Conservation (phyloP, 148 eudicot species). For the Rhododendron simsii region DNA sequence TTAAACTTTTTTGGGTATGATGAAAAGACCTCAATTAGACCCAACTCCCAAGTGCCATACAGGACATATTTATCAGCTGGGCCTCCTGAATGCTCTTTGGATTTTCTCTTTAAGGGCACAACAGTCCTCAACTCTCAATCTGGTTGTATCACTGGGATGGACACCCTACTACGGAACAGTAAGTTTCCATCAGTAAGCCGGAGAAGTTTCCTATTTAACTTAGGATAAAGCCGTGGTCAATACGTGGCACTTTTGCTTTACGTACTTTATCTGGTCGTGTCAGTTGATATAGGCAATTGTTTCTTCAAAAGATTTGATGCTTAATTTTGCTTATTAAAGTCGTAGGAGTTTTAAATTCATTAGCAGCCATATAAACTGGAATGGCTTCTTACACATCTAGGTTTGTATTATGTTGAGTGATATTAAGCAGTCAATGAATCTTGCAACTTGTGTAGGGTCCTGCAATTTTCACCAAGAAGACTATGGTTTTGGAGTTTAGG, state of each 20-base stretch:
- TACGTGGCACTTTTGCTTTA: background rate
- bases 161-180: background rate
- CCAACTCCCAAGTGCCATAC: background rate
- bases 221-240: background rate
- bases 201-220: background rate
- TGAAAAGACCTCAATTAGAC: background rate
- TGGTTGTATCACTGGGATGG: background rate
- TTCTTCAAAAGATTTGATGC: background rate
- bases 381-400: background rate
- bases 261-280: background rate
- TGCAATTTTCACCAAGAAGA: background rate
- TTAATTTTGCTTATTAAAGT: background rate
- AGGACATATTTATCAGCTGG: background rate
- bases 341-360: background rate
- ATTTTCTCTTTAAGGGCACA: background rate
- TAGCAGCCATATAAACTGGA: background rate
- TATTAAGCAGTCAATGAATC: background rate
- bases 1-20: background rate
- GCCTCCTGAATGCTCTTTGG: background rate
- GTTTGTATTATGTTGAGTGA: background rate
- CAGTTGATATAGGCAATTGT: no score
- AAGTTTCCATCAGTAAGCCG: background rate
- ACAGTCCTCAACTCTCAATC: background rate
- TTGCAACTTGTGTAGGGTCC: background rate
- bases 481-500: background rate